Evolutionary conservation across 2,329 filamentous ascomycete genomes (phyloP), one percentile per base, ranked within the genome.

Genomic region (Aspergillus awamori): DNA sequence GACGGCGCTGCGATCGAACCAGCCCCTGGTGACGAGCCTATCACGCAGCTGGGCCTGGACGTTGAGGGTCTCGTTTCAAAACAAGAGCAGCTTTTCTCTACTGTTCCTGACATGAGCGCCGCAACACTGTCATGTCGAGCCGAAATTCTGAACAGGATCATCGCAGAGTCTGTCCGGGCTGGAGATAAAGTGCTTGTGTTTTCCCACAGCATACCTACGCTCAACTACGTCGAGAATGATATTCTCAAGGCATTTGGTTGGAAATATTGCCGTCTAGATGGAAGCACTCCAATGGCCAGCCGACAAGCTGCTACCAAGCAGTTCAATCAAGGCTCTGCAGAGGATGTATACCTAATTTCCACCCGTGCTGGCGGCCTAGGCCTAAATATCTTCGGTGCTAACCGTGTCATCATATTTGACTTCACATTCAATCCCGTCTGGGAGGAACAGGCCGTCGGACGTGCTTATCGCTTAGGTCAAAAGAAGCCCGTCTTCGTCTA

Each of bases 381-480:
- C 0, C 81, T 97, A 53, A 97, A 97, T 65, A 89, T 97, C 11
- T 86, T 86, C 43, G 88, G 89, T 1, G 93, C 93, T 1, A 97
- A 93, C 72, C 86, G 93, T 20, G 91, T 97, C 1, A 84, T 97
- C 20, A 89, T 97, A 20, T 90, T 96, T 59, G 93, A 97, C 72
- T 92, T 90, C 70, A 82, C 84, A 63, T 97, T 88, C 78, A 95
- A 93, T 65, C 93, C 93, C 0, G 84, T 87, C 5, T 83, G 88
- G 71, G 93, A 97, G 74, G 89, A 93, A 69, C 93, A 97, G 76
- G 93, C 93, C 1, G 86, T 97, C 54, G 93, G 92, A 2, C 85
- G 93, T 57, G 89, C 91, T 0, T 97, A 95, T 75, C 90, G 93
- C 1, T 85, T 97, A 36, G 92, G 93, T 0, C 93, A 97, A 74